Evolutionary conservation across 1,284 basidiomycete genomes (phyloP), one percentile per base, ranked within the genome.

Genomic region (Ustilago trichophora): DNA sequence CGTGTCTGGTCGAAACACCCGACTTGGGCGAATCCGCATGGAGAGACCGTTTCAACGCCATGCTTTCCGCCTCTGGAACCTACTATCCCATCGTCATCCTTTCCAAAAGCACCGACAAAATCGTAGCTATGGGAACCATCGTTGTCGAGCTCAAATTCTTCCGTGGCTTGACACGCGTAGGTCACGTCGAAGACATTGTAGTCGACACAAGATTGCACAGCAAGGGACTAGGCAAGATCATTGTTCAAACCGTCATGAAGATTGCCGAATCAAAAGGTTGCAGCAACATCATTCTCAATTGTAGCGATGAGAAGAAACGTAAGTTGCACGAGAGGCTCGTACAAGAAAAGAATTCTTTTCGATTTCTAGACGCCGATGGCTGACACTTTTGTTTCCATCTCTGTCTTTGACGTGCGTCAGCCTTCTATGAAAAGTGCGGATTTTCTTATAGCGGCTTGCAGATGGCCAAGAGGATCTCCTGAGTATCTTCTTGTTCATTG

Each of bases 211-310:
- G 83, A 34, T 87, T 89, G 83, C 92, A 95, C 84, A 94, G 95
- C 43, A 91, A 90, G 83, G 91, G 91, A 78, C 86, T 98, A 19
- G 95, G 95, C 0, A 83, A 92, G 82, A 86, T 89, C 72, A 85
- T 98, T 72, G 94, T 98, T 78, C 86, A 91, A 70, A 89, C 90
- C 6, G 85, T 98, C 72, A 83, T 78, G 84, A 85, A 60, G 88
- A 94, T 80, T 90, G 89, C 73, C 88, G 92, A 85, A 84, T 82
- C 67, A 83, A 85, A 65, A 90, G 92, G 22, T 89, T 90, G 82
- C 15, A 97, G 96, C 84, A 96, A 98, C 88, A 93, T 92, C 22
- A 96, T 98, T 72, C 83, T 98, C 75, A 95, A 98, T 82, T 98
- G 95, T 83, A 92, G 87, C 79, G 88, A 92, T 67, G 86, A 87